phyloP scores from a whole-genome alignment of 208 protist species.

The Crithidia mellificae region DNA sequence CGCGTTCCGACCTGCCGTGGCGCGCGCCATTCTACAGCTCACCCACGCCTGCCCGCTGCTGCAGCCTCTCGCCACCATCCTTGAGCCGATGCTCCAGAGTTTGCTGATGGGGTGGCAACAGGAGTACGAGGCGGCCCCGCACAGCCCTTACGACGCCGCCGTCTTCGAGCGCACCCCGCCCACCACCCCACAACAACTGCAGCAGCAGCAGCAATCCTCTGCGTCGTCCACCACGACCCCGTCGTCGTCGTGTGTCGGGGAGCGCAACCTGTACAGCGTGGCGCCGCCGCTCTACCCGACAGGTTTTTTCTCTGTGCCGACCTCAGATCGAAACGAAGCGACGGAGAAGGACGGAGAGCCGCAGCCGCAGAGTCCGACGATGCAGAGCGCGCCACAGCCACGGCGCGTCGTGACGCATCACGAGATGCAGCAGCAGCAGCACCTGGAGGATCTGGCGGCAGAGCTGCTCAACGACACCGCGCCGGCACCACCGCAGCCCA shows the following conservation, averaged over 20 bases:
- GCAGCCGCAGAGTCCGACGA: not conserved
- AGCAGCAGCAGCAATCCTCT: not conserved
- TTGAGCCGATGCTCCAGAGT: constrained; percentile 19
- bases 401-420: too few species aligned
- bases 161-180: constrained; percentile 14
- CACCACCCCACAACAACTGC: constrained; percentile 1
- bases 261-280: not conserved
- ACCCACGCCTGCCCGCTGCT: constrained; percentile 2
- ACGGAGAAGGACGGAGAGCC: not conserved
- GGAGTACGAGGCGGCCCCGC: constrained; percentile 34
- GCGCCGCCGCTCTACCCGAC: constrained; percentile 12
- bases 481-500: too few species aligned
- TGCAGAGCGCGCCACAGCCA: constrained; percentile 3
- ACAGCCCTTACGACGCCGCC: constrained; percentile 16
- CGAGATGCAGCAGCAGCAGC: too few species aligned
- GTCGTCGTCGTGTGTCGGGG: too few species aligned
- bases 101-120: constrained; percentile 15
- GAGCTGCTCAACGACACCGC: constrained; percentile 28
- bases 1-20: constrained; percentile 14
- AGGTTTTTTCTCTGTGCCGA: not conserved
- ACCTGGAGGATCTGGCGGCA: constrained; percentile 31
- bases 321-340: not conserved
- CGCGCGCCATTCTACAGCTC: constrained; percentile 12
- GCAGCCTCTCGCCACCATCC: constrained; percentile 17
- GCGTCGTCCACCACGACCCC: too few species aligned